These are phyloP conservation scores for Cercis canadensis DNA, from an alignment of 306 rosid species.

Conservation along the genomic window DNA sequence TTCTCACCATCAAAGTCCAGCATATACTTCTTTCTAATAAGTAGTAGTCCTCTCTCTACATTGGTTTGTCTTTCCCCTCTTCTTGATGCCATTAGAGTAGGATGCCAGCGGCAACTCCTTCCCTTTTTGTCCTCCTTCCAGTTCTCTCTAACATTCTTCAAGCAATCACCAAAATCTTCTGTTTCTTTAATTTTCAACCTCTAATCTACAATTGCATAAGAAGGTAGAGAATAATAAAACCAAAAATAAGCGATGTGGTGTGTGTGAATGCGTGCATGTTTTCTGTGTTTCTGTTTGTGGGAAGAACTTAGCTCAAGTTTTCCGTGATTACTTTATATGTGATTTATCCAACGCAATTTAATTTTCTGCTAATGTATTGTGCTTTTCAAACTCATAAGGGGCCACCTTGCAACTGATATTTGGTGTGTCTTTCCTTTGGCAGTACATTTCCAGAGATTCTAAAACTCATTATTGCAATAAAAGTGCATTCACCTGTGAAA, in stretches of 20 bases:
- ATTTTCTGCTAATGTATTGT: not conserved
- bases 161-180: not conserved
- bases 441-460: conserved; percentile 24
- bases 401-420: conserved; percentile 16
- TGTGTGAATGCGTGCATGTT: not conserved
- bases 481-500: conserved; percentile 3
- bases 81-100: not conserved
- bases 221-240: not conserved
- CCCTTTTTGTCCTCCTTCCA: too few species aligned
- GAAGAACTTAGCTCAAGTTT: not conserved
- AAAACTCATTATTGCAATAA: conserved; percentile 4
- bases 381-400: not conserved
- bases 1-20: too few species aligned
- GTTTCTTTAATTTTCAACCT: not conserved
- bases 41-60: too few species aligned
- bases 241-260: too few species aligned
- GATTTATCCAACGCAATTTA: not conserved
- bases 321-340: not conserved
- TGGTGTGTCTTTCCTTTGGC: conserved; percentile 18
- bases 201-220: not conserved
- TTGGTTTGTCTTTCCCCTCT: too few species aligned
- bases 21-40: too few species aligned
- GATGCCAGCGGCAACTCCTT: too few species aligned
- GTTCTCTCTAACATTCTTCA: not conserved
- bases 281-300: not conserved